phyloP scores from a whole-genome alignment of 2,329 filamentous ascomycete genomes.

The Diaporthe vexans region DNA sequence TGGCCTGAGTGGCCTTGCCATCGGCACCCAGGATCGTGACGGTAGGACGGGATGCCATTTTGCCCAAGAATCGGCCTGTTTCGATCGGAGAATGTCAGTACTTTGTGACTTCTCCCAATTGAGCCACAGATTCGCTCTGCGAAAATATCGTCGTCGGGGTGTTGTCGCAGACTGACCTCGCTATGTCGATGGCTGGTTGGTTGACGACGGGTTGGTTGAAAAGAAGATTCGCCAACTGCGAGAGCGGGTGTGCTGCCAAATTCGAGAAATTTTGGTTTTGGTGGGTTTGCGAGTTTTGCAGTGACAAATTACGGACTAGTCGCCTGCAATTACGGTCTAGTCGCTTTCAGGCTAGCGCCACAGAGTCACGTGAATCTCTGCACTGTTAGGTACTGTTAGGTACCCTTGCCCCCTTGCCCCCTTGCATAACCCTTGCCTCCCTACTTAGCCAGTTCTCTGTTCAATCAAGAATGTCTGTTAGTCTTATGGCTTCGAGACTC shows the following conservation, averaged over 20 bases:
- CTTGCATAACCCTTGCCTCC: too few relatives aligned
- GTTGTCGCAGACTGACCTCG: constrained; percentile 14
- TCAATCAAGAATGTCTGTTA: too few relatives aligned
- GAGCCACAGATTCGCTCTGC: neutral
- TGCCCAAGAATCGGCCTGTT: constrained; percentile 53
- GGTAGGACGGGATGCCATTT: constrained; percentile 96
- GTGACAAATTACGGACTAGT: too few relatives aligned
- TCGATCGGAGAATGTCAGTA: constrained; percentile 38
- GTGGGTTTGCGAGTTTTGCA: constrained; percentile 37
- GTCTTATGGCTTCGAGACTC: neutral
- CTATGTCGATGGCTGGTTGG: constrained; percentile 38
- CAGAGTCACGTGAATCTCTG: constrained; percentile 14
- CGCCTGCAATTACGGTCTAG: too few relatives aligned
- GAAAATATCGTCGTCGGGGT: neutral
- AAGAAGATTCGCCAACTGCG: constrained; percentile 23
- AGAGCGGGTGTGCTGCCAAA: constrained; percentile 21
- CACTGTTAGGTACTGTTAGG: too few relatives aligned
- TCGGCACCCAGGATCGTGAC: constrained; percentile 97
- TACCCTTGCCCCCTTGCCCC: too few relatives aligned
- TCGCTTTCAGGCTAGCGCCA: neutral
- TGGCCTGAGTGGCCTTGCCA: constrained; percentile 90
- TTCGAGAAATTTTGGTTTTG: constrained; percentile 40
- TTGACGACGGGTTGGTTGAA: constrained; percentile 38
- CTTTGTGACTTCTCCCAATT: neutral
- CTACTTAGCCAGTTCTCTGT: too few relatives aligned